phyloP scores from a whole-genome alignment of 495 filamentous ascomycete genomes.

The Thozetella sp. region DNA sequence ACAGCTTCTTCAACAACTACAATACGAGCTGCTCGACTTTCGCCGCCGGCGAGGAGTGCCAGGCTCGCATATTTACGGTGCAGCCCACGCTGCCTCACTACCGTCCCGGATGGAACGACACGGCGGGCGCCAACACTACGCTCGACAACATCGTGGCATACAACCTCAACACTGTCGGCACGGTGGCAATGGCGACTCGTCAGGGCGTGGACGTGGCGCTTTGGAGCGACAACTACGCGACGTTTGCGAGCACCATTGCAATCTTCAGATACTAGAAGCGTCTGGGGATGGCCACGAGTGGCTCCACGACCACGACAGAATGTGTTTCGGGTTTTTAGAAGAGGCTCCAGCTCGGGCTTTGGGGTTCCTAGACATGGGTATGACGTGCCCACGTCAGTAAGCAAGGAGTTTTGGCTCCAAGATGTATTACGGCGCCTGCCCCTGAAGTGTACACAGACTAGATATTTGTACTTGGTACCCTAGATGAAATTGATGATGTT shows the following conservation, averaged over 20 bases:
- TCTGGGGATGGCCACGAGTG: too few species aligned
- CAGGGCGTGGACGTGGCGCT: slow-evolving; percentile 20
- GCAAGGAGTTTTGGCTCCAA: too few species aligned
- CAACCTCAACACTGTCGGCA: slow-evolving; percentile 32
- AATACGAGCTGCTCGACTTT: slow-evolving; percentile 69
- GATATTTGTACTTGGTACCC: too few species aligned
- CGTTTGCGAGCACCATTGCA: slow-evolving; percentile 27
- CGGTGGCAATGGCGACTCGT: slow-evolving; percentile 29
- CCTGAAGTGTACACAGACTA: too few species aligned
- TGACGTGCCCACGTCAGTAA: too few species aligned
- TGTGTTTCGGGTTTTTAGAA: too few species aligned
- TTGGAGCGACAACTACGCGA: slow-evolving; percentile 23
- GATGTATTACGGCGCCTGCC: too few species aligned
- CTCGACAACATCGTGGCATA: slow-evolving; percentile 10
- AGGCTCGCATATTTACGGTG: slow-evolving; percentile 65
- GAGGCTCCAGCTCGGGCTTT: too few species aligned
- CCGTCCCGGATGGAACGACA: not conserved
- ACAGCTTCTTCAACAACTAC: slow-evolving; percentile 87
- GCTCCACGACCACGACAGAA: too few species aligned
- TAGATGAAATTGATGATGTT: too few species aligned
- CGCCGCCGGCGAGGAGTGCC: slow-evolving; percentile 69
- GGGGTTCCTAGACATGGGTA: too few species aligned
- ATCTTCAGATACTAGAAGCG: slow-evolving; percentile 17
- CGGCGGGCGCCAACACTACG: not conserved
- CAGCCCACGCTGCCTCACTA: not conserved